Evolutionary conservation across 768 basidiomycete species (phyloP).

Genomic region (Lactarius indigo): DNA sequence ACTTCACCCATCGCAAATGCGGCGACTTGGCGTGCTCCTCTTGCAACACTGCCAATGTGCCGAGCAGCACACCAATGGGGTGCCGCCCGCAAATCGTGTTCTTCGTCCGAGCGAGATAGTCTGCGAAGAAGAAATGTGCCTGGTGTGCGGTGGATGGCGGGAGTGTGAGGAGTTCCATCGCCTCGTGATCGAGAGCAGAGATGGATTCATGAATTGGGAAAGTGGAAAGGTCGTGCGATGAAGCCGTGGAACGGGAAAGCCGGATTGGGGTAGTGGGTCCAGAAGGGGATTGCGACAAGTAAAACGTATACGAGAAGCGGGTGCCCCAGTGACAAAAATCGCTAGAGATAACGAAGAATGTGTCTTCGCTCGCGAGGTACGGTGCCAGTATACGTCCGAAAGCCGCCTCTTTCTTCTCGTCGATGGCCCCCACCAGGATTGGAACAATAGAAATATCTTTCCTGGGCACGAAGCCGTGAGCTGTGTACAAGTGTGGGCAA

Average conservation of each 20-base stretch:
- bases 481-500: background rate
- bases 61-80: constrained; percentile 89
- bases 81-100: constrained; percentile 98
- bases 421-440: constrained; percentile 81
- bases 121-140: constrained; percentile 60
- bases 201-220: constrained; percentile 85
- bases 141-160: constrained; percentile 48
- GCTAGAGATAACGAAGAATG: constrained; percentile 86
- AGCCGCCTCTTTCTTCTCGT: constrained; percentile 50
- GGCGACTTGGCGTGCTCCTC: constrained; percentile 32
- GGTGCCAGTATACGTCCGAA: constrained; percentile 76
- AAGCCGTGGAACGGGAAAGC: constrained; percentile 43
- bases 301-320: constrained; percentile 84
- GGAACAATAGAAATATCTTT: constrained; percentile 81
- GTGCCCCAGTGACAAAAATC: constrained; percentile 99
- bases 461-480: constrained; percentile 36
- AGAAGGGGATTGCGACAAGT: constrained; percentile 64
- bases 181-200: constrained; percentile 79
- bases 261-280: constrained; percentile 44
- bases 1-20: constrained; percentile 77
- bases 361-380: constrained; percentile 73
- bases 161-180: constrained; percentile 66
- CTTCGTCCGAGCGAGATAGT: constrained; percentile 67
- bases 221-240: constrained; percentile 37
- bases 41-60: constrained; percentile 63